phyloP scores from a whole-genome alignment of 2,329 filamentous ascomycete genomes.

The Eurotiales sp. region DNA sequence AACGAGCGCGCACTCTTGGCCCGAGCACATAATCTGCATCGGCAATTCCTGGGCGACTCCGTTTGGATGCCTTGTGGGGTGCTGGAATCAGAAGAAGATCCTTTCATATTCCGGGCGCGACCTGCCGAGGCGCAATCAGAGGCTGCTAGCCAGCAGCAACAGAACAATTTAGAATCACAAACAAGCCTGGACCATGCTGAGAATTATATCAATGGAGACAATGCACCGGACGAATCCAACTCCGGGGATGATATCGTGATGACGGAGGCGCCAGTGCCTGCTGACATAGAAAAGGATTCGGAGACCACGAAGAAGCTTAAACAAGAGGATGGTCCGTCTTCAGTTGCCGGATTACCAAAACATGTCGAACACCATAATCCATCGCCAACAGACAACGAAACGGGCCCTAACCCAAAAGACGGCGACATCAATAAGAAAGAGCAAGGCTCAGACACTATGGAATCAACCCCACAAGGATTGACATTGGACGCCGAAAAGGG shows the following conservation, averaged over 20 bases:
- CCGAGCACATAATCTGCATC: slow-evolving; percentile 56
- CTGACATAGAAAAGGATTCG: slow-evolving; percentile 9
- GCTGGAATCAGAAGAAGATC: slow-evolving; percentile 51
- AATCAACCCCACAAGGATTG: not conserved
- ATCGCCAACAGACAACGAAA: slow-evolving; percentile 15
- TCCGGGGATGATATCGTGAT: slow-evolving; percentile 32
- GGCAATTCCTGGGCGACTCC: slow-evolving; percentile 58
- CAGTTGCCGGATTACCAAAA: slow-evolving; percentile 30
- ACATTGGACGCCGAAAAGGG: not conserved
- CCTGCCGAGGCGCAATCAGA: slow-evolving; percentile 19
- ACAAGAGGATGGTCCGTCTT: slow-evolving; percentile 33
- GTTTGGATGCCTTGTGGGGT: slow-evolving; percentile 56
- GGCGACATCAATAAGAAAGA: slow-evolving; percentile 4
- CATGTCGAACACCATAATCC: slow-evolving; percentile 24
- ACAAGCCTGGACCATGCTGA: not conserved
- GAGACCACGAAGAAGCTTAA: slow-evolving; percentile 24
- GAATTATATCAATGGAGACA: not conserved
- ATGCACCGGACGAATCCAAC: slow-evolving; percentile 1
- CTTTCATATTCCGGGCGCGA: slow-evolving; percentile 43
- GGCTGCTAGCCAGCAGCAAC: not conserved
- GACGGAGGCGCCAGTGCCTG: slow-evolving; percentile 23
- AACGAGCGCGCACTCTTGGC: slow-evolving; percentile 55
- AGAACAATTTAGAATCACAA: not conserved
- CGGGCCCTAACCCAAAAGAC: not conserved
- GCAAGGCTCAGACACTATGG: not conserved